Evolutionary conservation across 2,329 filamentous ascomycete genomes (phyloP).

Genomic region (Aaosphaeria pasadenensis): DNA sequence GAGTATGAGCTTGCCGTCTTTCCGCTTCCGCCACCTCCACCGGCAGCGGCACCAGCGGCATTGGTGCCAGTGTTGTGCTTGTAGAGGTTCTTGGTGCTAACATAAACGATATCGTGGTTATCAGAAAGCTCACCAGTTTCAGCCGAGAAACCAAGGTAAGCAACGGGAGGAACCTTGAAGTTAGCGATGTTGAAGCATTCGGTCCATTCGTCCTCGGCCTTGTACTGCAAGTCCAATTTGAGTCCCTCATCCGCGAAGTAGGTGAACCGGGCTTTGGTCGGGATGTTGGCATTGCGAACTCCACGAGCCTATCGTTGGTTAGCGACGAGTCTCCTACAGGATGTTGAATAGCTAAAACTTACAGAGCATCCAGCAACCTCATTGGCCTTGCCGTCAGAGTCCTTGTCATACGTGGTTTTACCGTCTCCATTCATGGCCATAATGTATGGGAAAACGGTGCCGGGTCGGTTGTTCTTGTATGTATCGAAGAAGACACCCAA

Average conservation of each 20-base stretch:
- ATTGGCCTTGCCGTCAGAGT: slow-evolving; percentile 87
- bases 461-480: slow-evolving; percentile 98
- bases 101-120: slow-evolving; percentile 92
- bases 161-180: slow-evolving; percentile 71
- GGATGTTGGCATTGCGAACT: slow-evolving; percentile 68
- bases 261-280: slow-evolving; percentile 83
- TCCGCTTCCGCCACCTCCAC: slow-evolving; percentile 22
- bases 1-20: slow-evolving; percentile 19
- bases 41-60: slow-evolving; percentile 9
- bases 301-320: slow-evolving; percentile 63
- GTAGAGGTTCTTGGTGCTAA: slow-evolving; percentile 87
- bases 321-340: slow-evolving; percentile 4
- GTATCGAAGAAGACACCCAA: slow-evolving; percentile 96
- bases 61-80: slow-evolving; percentile 48
- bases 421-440: slow-evolving; percentile 99
- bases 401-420: slow-evolving; percentile 83
- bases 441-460: slow-evolving; percentile 92
- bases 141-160: slow-evolving; percentile 66
- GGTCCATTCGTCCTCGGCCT: slow-evolving; percentile 82
- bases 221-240: slow-evolving; percentile 91
- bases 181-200: slow-evolving; percentile 74
- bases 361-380: slow-evolving; percentile 92
- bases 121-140: slow-evolving; percentile 96
- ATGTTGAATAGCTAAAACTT: slow-evolving; percentile 23
- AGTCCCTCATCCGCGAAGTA: slow-evolving; percentile 97